These are phyloP conservation scores for Rosa lucieae DNA, from an alignment of 306 rosid genomes.

Conservation along the genomic window DNA sequence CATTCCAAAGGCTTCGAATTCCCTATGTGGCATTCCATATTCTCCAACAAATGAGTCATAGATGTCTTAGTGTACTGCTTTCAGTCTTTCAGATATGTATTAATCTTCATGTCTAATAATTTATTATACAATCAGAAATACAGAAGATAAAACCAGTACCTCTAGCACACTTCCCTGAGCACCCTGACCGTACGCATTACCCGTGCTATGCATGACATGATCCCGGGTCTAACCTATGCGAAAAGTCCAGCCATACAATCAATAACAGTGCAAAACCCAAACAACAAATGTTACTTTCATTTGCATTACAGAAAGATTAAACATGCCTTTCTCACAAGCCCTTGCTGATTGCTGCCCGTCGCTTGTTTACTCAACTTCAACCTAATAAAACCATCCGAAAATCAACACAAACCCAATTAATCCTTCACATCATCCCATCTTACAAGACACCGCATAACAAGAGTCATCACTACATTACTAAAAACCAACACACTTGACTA, in stretches of 20 bases:
- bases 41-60: not conserved
- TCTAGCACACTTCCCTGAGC: slow-evolving; percentile 59
- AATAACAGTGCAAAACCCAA: slow-evolving; percentile 18
- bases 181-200: slow-evolving; percentile 45
- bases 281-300: slow-evolving; percentile 1
- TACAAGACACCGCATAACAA: not conserved
- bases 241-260: slow-evolving; percentile 40
- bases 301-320: slow-evolving; percentile 4
- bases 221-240: slow-evolving; percentile 66
- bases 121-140: not conserved
- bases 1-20: not conserved
- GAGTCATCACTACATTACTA: not conserved
- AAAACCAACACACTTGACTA: not conserved
- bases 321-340: slow-evolving; percentile 51
- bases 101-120: not conserved
- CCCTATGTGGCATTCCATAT: not conserved
- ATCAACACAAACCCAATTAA: not conserved
- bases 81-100: not conserved
- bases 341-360: slow-evolving; percentile 40
- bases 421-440: slow-evolving; percentile 10
- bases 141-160: slow-evolving; percentile 44
- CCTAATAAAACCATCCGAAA: slow-evolving; percentile 34
- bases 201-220: slow-evolving; percentile 30
- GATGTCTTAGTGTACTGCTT: not conserved
- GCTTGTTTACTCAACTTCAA: slow-evolving; percentile 50